These are phyloP conservation scores for Fennellomyces sp. DNA, from an alignment of 371 early-diverging fungal genomes.

Conservation along the genomic window DNA sequence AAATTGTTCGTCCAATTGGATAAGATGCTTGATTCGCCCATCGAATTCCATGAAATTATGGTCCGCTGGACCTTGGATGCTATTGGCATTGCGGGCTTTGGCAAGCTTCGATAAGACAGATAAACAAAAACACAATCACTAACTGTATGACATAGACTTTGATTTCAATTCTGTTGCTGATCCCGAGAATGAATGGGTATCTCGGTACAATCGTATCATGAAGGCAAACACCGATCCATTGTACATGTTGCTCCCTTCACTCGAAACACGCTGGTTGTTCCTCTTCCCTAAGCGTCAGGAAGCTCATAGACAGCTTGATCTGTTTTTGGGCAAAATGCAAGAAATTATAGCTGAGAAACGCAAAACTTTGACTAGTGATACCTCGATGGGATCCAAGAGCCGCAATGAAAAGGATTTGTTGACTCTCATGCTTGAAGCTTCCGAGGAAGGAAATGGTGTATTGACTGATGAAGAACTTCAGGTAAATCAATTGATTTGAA, in stretches of 20 bases:
- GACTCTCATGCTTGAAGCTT: constrained; percentile 57
- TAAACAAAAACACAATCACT: background rate
- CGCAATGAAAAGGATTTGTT: constrained; percentile 47
- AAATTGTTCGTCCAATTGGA: constrained; percentile 15
- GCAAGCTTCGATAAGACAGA: background rate
- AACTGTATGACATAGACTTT: constrained; percentile 5
- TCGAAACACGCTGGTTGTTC: constrained; percentile 15
- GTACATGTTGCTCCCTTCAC: constrained; percentile 22
- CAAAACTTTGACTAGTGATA: background rate
- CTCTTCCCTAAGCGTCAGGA: constrained; percentile 23
- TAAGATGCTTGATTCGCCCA: background rate
- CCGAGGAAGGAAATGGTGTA: constrained; percentile 24
- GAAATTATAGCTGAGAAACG: constrained; percentile 1
- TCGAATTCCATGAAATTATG: constrained; percentile 11
- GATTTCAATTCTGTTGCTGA: constrained; percentile 16
- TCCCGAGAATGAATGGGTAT: constrained; percentile 9
- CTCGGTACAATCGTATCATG: constrained; percentile 7
- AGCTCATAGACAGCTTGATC: constrained; percentile 8
- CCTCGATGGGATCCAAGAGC: constrained; percentile 10
- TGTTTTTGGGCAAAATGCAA: constrained; percentile 7
- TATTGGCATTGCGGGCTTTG: constrained; percentile 39
- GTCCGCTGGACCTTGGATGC: constrained; percentile 37
- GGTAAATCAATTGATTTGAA: too few relatives aligned
- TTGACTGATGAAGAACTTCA: constrained; percentile 40
- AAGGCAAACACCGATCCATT: constrained; percentile 10